Conservation (phyloP, 2,329 filamentous ascomycete species). For the Zymoseptoria passerinii region DNA sequence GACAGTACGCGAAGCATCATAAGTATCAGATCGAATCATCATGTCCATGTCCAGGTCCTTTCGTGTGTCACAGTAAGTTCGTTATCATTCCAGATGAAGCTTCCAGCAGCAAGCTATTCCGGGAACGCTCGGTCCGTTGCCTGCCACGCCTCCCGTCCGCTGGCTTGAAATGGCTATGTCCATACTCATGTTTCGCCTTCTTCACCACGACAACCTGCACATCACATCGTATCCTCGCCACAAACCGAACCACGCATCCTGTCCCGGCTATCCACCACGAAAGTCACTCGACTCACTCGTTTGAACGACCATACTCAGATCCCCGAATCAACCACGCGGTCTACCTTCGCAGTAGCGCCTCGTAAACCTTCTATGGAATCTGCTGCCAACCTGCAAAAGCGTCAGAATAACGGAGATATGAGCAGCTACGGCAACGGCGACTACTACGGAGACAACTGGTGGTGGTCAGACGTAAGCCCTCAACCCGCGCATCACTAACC, state of each 20-base stretch:
- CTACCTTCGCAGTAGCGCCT: background rate
- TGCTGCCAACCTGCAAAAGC: background rate
- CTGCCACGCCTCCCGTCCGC: too few relatives aligned
- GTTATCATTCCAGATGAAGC: background rate
- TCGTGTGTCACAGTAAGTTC: background rate
- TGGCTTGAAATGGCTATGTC: too few relatives aligned
- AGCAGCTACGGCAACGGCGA: background rate
- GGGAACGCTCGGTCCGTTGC: too few relatives aligned
- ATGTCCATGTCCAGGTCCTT: background rate
- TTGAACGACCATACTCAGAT: background rate
- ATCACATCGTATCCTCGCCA: background rate
- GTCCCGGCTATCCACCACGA: background rate
- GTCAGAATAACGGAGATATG: background rate
- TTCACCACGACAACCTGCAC: background rate
- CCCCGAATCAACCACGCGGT: background rate
- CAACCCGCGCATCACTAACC: background rate
- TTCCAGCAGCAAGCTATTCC: background rate
- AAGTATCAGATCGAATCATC: too few relatives aligned
- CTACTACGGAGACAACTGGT: conserved; percentile 4
- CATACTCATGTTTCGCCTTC: background rate
- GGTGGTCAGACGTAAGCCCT: conserved; percentile 5
- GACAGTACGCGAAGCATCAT: too few relatives aligned
- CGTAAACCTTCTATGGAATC: background rate
- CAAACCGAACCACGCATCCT: background rate
- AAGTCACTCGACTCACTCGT: background rate